These are phyloP conservation scores for Corymbia citriodora DNA, from an alignment of 441 rosid genomes.

Conservation along the genomic window DNA sequence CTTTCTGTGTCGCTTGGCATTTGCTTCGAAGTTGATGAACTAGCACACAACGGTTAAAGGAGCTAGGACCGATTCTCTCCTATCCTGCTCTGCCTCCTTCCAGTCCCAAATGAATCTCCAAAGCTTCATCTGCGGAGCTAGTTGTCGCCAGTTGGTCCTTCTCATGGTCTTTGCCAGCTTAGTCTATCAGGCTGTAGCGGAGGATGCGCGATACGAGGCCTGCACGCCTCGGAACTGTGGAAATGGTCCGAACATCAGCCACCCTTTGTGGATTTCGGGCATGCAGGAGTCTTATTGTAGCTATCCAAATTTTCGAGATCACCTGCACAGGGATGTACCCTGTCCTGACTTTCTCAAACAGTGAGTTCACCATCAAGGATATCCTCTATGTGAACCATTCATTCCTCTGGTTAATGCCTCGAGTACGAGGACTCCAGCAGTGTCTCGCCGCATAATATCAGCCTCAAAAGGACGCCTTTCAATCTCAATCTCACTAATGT, in stretches of 20 bases:
- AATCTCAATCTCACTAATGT: background rate
- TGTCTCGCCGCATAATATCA: background rate
- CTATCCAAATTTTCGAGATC: background rate
- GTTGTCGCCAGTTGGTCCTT: fast-evolving
- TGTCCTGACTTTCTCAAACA: background rate
- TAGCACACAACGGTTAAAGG: fast-evolving
- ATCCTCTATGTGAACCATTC: background rate
- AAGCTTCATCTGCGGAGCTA: no score
- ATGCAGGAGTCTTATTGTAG: background rate
- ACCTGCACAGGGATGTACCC: background rate
- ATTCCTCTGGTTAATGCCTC: background rate
- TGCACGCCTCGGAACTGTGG: fast-evolving
- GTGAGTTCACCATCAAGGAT: background rate
- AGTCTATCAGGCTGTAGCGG: fast-evolving
- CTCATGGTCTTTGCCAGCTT: no score
- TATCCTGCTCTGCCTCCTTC: no score
- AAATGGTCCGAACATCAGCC: fast-evolving
- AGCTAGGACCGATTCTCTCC: background rate
- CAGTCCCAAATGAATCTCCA: no score
- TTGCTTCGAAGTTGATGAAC: no score
- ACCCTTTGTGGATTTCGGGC: background rate
- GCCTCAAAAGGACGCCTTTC: background rate
- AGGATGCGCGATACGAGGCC: fast-evolving
- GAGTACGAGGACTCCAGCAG: background rate
- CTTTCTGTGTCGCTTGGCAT: no score